Evolutionary conservation across 257 asterid species (phyloP), one percentile per base, ranked within the genome.

Genomic region (Linderniella brevidens): DNA sequence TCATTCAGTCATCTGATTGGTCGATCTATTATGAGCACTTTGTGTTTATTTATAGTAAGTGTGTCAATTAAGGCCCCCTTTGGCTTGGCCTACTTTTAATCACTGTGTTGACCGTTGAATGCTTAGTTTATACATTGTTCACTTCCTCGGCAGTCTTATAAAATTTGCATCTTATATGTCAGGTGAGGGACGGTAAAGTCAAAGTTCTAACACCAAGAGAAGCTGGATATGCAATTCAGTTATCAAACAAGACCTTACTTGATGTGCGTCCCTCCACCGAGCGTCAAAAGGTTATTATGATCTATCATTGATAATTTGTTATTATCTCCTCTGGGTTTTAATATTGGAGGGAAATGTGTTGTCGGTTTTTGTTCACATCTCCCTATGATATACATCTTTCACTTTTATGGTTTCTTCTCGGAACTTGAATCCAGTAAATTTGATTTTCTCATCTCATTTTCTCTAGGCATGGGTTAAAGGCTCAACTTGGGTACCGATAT

Each of bases 181-280:
- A 84, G 98, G 71, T 84, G 45, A 73, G 92, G 68, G 92, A 84
- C 20, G 93, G 84, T 52, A 88, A 81, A 63, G 98, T 88, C 57
- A 84, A 88, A 65, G 64, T 76, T 63, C 77, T 84, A 35, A 68
- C 92, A 47, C 95, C 98, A 47, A 74, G 75, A 68, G 95, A 88
- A 81, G 93, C 95, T 76, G 98, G 98, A 44, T 88, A 84, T 67
- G 98, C 94, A 43, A 70, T 88, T 65, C 86, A 78, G 66, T 90
- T 88, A 54, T 78, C 94, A 7, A 66, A 67, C 58, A 88, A 78
- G 69, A 58, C 77, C 55, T 68, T 88, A 56, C 94, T 88, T 13
- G 98, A 88, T 61, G 95, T 88, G 41, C 95, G 98, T 35, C 98
- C 98, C 62, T 70, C 85, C 15, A 59, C 57, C 1, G 95, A 84